phyloP scores from a whole-genome alignment of 768 basidiomycete species.

The Boletales sp. region DNA sequence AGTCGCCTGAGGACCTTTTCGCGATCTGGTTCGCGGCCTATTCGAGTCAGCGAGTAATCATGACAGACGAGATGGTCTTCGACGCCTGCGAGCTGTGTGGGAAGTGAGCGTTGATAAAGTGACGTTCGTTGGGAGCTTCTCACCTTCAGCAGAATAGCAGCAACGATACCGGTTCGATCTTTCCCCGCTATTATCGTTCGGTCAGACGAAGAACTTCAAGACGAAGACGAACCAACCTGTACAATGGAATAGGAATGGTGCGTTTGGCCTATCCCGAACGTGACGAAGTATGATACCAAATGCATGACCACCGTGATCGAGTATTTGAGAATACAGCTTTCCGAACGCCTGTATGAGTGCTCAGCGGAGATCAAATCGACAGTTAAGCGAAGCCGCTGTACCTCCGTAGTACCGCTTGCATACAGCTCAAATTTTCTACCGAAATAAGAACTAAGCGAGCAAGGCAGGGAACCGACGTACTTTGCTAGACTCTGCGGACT shows the following conservation, averaged over 20 bases:
- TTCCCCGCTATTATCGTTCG: conserved; percentile 55
- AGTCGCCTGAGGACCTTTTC: conserved; percentile 67
- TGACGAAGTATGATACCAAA: conserved; percentile 73
- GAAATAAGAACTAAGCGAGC: conserved; percentile 6
- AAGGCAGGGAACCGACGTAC: conserved; percentile 47
- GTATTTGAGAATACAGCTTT: conserved; percentile 76
- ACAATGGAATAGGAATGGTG: conserved; percentile 72
- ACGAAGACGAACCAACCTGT: conserved; percentile 41
- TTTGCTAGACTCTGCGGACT: conserved; percentile 82
- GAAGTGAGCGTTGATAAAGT: background rate
- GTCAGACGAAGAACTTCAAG: background rate
- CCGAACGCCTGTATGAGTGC: conserved; percentile 59
- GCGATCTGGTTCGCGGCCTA: conserved; percentile 78
- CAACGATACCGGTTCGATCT: conserved; percentile 75
- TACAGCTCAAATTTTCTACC: conserved; percentile 53
- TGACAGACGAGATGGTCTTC: conserved; percentile 58
- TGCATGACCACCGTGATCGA: conserved; percentile 66
- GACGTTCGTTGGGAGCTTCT: background rate
- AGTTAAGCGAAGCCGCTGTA: conserved; percentile 19
- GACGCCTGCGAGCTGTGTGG: conserved; percentile 64
- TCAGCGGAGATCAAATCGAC: background rate
- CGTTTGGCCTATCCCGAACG: conserved; percentile 64
- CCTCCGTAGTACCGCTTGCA: conserved; percentile 78
- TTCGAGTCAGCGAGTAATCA: conserved; percentile 74
- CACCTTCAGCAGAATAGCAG: conserved; percentile 71